Conservation (phyloP, 305 asterid genomes). For the Stenogyne calaminthoides region DNA sequence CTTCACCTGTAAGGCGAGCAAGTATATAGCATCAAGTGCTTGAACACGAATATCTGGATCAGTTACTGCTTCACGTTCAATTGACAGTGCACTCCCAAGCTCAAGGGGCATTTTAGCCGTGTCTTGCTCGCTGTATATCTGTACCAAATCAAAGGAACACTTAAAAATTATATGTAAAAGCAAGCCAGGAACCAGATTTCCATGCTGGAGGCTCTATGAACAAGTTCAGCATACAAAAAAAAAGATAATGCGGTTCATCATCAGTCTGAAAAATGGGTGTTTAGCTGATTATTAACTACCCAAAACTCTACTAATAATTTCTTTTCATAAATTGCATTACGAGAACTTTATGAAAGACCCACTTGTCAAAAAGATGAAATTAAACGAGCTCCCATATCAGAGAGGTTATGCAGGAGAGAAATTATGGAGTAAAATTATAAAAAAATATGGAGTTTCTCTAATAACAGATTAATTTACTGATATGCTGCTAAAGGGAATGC, state of each 20-base stretch:
- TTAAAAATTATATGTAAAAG: conserved; percentile 1
- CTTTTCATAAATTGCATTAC: background rate
- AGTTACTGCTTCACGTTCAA: conserved; percentile 78
- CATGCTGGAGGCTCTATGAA: background rate
- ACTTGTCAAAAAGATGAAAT: background rate
- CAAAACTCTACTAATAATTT: background rate
- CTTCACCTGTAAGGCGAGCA: conserved; percentile 77
- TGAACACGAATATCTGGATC: conserved; percentile 85
- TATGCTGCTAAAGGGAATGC: background rate
- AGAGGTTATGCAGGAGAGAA: background rate
- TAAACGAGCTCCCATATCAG: background rate
- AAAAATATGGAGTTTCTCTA: conserved; percentile 1
- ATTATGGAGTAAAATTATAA: background rate
- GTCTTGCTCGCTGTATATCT: conserved; percentile 72
- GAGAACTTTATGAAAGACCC: background rate
- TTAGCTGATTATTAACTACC: background rate
- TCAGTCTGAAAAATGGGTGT: background rate
- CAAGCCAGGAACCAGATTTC: background rate
- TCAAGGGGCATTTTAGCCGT: conserved; percentile 93
- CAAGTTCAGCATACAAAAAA: background rate
- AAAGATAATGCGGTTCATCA: conserved; percentile 5
- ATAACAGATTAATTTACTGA: background rate
- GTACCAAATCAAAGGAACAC: conserved; percentile 23
- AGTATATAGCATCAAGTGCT: conserved; percentile 81
- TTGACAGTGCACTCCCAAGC: conserved; percentile 89